Base-by-base conservation (phyloP, 345 rosid genomes). In the Salix exigua region DNA sequence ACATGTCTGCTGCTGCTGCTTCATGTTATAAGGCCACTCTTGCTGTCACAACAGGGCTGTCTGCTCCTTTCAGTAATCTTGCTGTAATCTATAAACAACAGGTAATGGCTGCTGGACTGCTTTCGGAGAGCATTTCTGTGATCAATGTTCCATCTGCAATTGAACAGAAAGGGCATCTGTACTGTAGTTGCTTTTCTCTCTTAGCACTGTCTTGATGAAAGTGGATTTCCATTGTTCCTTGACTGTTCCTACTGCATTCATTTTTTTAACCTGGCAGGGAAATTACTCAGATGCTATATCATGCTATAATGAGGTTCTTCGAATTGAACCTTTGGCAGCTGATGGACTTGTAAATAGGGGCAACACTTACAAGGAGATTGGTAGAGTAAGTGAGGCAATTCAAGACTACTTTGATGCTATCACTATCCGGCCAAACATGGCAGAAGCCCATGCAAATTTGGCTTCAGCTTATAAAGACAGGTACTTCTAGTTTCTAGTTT, bases 381-480 rank as follows among this genome's bases (percentile, higher is more conserved):
- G 99, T 73, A 88, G 98, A 85, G 97, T 94, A 44, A 87, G 80
- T 79, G 99, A 96, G 80, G 99, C 99, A 28, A 94, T 96, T 74
- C 98, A 96, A 78, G 99, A 96, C 79, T 96, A 96, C 68, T 71
- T 89, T 31, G 86, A 88, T 76, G 99, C 99, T 66, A 92, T 96
- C 68, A 91, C 18, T 67, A 79, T 92, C 73, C 87, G 97, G 72
- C 99, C 99, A 60, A 74, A 89, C 53, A 96, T 96, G 99, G 95
- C 98, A 72, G 99, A 96, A 85, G 99, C 99, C 55, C 99, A 96
- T 88, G 98, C 99, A 78, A 96, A 96, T 84, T 83, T 96, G 80
- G 99, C 99, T 77, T 96, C 99, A n/a, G 98, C 99, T 75, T 94
- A 96, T 77, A 96, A 96, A 82, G 99, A 96, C 83, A 96, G 99